Conservation (phyloP, 2,329 filamentous ascomycete genomes). For the Mycocentrospora acerina region DNA sequence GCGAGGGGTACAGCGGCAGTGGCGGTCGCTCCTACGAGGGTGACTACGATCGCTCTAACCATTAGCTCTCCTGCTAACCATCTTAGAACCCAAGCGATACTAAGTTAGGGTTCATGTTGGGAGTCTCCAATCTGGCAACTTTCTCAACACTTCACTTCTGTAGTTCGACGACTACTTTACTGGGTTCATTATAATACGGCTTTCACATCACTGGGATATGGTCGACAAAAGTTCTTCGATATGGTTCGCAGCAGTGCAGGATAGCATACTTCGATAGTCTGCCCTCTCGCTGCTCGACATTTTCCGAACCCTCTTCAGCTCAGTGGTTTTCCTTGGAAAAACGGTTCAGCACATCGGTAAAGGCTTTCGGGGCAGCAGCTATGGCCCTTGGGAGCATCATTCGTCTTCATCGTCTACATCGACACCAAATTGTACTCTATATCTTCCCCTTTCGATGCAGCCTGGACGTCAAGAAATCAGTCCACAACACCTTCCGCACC, state of each 20-base stretch:
- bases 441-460: constrained; percentile 41
- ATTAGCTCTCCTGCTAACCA: constrained; percentile 35
- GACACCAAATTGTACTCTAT: constrained; percentile 49
- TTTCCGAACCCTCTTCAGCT: constrained; percentile 40
- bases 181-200: constrained; percentile 43
- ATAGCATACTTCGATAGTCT: constrained; percentile 38
- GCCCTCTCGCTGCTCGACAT: constrained; percentile 36
- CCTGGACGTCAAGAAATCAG: constrained; percentile 41
- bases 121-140: constrained; percentile 27
- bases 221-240: constrained; percentile 44
- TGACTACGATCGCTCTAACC: constrained; percentile 49
- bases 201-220: constrained; percentile 38
- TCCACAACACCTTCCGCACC: constrained; percentile 38
- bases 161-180: constrained; percentile 39
- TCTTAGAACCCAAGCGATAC: constrained; percentile 41
- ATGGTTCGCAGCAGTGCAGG: constrained; percentile 37
- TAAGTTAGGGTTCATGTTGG: constrained; percentile 30
- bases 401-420: constrained; percentile 41
- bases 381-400: constrained; percentile 36
- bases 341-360: constrained; percentile 43
- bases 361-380: constrained; percentile 39
- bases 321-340: constrained; percentile 47
- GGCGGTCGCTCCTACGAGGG: constrained; percentile 46
- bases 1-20: constrained; percentile 39
- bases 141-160: constrained; percentile 34